Evolutionary conservation across 768 basidiomycete species (phyloP), one percentile per base, ranked within the genome.

Genomic region (Pleurotus ostreatus): DNA sequence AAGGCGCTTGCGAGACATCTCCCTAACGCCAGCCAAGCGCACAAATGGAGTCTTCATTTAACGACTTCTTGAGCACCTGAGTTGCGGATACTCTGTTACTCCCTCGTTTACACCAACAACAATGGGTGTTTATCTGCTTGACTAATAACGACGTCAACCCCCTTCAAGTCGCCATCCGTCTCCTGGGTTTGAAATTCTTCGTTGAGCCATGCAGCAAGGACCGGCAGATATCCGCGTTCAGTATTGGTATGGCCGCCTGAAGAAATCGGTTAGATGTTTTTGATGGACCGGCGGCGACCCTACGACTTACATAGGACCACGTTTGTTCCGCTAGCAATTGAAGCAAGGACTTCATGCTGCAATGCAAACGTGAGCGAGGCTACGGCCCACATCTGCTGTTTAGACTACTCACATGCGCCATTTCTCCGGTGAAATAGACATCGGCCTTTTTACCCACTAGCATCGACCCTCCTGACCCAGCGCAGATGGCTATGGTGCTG

Each of bases 191-290:
- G 62, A 58, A 89, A 72, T 67, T 86, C 81, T 47, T 65, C 61
- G 58, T 69, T 66, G 59, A 98, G 75, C 70, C 83, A 86, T 11
- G 74, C 70, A 39, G 86, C 85, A 30, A 98, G 80, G 20, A 83
- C 74, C 15, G 86, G 82, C 55, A 98, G 86, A 72, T 92, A 98
- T 0, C 93, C 93, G 30, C 95, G 89, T 73, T 98, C 96, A 44
- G 95, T 95, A 71, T 94, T 94, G 13, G 92, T 89, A 71, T 98
- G 96, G 15, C 92, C 92, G 67, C 89, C 90, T 92, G 61, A 39
- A 44, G 49, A 39, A 25, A 46, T 45, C 20, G 12, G 23, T 56
- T 60, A 40, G 41, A 45, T 51, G 51, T 39, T 55, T 55, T 46
- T 16, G 15, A 18, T 48, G 34, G 26, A n/a, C 30, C 18, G 44